These are phyloP conservation scores for Aspergillus hancockii DNA, from an alignment of 495 filamentous ascomycete species.

Conservation along the genomic window DNA sequence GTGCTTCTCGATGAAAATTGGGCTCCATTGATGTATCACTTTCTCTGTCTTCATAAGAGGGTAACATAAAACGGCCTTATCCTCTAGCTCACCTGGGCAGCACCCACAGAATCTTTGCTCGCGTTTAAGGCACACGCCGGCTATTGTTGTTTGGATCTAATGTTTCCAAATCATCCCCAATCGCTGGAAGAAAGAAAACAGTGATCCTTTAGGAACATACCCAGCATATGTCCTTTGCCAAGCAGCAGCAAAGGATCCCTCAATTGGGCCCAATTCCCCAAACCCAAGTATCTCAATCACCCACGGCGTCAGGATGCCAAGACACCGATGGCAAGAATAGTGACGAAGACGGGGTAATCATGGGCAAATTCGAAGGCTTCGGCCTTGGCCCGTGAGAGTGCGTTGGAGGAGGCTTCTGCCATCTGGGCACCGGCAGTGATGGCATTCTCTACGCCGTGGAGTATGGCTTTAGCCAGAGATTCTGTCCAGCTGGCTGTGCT, in stretches of 20 bases:
- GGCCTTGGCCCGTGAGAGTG: conserved; percentile 30
- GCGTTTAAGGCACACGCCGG: no score
- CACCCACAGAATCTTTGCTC: no score
- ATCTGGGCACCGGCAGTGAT: conserved; percentile 33
- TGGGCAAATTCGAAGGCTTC: conserved; percentile 36
- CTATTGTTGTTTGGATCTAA: no score
- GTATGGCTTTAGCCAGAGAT: conserved; percentile 33
- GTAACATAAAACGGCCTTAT: no score
- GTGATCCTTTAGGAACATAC: conserved; percentile 44
- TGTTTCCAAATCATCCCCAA: conserved; percentile 50
- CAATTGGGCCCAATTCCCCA: conserved; percentile 46
- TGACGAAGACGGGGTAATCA: conserved; percentile 47
- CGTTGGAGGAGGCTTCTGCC: conserved; percentile 32
- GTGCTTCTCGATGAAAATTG: no score
- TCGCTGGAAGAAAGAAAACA: conserved; percentile 55
- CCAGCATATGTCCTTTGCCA: conserved; percentile 48
- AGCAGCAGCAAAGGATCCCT: conserved; percentile 44
- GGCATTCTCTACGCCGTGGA: conserved; percentile 31
- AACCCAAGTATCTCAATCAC: conserved; percentile 52
- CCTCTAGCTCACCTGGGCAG: no score
- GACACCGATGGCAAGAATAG: conserved; percentile 53
- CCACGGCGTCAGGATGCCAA: conserved; percentile 45
- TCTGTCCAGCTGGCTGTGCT: conserved; percentile 40
- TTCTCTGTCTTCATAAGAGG: no score
- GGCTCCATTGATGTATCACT: no score